A percentile compares a stretch with the other conserved stretches of the same genome.
Conservation (phyloP, 768 basidiomycete species). For the Mycena floridula region DNA sequence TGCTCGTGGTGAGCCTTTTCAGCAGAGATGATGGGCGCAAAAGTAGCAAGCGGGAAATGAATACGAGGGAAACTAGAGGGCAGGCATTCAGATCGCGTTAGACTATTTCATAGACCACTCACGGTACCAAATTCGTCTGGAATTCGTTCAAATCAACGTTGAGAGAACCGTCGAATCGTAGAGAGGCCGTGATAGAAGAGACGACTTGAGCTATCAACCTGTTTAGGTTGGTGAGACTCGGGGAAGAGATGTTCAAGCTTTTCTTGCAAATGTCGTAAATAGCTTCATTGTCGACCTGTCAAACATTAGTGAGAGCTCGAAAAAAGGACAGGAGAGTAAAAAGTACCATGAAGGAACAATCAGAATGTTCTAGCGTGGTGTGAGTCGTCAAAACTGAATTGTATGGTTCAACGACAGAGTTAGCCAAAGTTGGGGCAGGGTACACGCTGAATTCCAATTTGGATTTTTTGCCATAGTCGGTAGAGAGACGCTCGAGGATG, state of each 20-base stretch:
- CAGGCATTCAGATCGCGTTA: slow-evolving; percentile 7
- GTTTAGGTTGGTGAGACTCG: slow-evolving; percentile 92
- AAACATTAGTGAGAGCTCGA: background rate
- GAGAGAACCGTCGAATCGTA: slow-evolving; percentile 94
- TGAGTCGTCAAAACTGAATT: slow-evolving; percentile 98
- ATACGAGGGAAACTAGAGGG: slow-evolving; percentile 84
- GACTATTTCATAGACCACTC: slow-evolving; percentile 29
- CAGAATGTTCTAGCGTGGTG: slow-evolving; percentile 99
- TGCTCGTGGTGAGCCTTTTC: slow-evolving; percentile 96
- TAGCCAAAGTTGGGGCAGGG: slow-evolving; percentile 90
- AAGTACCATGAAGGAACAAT: slow-evolving; percentile 97
- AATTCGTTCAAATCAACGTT: slow-evolving; percentile 98
- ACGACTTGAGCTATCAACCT: slow-evolving; percentile 98
- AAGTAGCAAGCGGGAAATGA: slow-evolving; percentile 96
- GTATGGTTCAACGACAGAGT: slow-evolving; percentile 98
- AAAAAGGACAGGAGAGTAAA: background rate
- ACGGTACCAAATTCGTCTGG: slow-evolving; percentile 98
- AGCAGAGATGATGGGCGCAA: slow-evolving; percentile 87
- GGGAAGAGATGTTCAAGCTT: slow-evolving; percentile 78
- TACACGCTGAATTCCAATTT: slow-evolving; percentile 99
- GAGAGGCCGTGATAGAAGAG: slow-evolving; percentile 93
- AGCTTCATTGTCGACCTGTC: slow-evolving; percentile 94
- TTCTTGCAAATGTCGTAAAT: slow-evolving; percentile 99
- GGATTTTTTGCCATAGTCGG: slow-evolving; percentile 99
- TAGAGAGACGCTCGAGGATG: slow-evolving; percentile 92